phyloP scores from a whole-genome alignment of 1,139 yeast species.

The Blastobotrys ciferrii region DNA sequence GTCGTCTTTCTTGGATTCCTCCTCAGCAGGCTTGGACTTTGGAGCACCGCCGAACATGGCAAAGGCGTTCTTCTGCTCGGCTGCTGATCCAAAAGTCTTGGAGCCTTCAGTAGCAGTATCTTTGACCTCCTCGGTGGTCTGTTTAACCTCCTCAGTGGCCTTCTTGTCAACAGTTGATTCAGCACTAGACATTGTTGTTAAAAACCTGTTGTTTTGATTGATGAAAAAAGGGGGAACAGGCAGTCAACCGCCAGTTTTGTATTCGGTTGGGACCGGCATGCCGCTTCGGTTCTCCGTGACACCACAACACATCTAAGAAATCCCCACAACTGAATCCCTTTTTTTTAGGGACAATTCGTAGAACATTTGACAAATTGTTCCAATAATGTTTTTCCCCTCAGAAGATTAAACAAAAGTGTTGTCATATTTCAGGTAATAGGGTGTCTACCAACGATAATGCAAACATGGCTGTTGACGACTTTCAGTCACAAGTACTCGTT shows the following conservation, averaged over 20 bases:
- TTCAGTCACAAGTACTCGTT: too few species aligned
- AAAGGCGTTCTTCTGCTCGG: constrained; percentile 12
- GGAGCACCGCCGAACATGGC: constrained; percentile 29
- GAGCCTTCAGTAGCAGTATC: constrained; percentile 35
- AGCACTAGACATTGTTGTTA: constrained; percentile 4
- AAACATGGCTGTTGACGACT: too few species aligned
- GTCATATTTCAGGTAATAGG: too few species aligned
- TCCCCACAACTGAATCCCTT: not conserved
- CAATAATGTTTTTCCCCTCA: too few species aligned
- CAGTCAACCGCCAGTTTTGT: not conserved
- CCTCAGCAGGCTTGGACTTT: constrained; percentile 20
- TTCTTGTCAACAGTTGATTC: constrained; percentile 38
- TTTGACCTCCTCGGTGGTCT: constrained; percentile 65
- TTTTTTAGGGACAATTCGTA: not conserved
- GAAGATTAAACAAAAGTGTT: too few species aligned
- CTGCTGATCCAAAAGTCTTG: constrained; percentile 9
- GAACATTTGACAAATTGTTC: too few species aligned
- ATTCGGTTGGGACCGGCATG: not conserved
- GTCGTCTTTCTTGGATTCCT: constrained; percentile 21
- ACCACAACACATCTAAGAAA: not conserved
- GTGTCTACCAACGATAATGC: too few species aligned
- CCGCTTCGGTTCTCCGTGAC: not conserved
- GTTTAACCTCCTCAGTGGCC: constrained; percentile 96
- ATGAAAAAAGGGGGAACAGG: not conserved
- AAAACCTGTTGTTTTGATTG: not conserved